Evolutionary conservation across 345 rosid species (phyloP), one percentile per base, ranked within the genome.

Genomic region (Brassica incana): DNA sequence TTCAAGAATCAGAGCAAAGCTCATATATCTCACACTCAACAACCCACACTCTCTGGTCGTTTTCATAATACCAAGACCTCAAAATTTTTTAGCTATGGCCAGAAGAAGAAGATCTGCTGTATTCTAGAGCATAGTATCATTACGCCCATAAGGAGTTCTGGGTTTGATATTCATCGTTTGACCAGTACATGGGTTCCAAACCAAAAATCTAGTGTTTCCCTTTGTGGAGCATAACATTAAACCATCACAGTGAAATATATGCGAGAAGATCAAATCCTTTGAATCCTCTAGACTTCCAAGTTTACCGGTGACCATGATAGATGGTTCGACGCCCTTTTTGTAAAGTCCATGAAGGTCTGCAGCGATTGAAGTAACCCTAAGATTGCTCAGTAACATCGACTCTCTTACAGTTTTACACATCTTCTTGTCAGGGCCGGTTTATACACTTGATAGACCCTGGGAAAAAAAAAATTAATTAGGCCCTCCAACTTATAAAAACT

Each of bases 41-140:
- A 56, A 56, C 25, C 61, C 10, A 3, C 18, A 29, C 67, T 0
- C 3, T 4, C 69, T 65, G 6, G 7, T 33, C 69, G 25, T 65
- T 65, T 4, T 3, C 1, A 16, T 33, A 36, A 10, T 2, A 2
- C 14, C 2, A 9, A 38, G 0, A 18, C 70, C 36, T 69, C 38
- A 69, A 69, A 54, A 69, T 67, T 43, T 38, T 67, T 58, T 65
- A 32, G 45, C 45, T 15, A 65, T 7, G 69, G 7, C 20, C 43
- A 38, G 43, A 65, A 66, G 52, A 35, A 35, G 66, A 62, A 62
- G 18, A 62, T 9, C 5, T 15, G 43, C 8, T 33, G 69, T 65
- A 66, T 5, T 54, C 70, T 10, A 66, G 7, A 36, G 29, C 50
- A 36, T 8, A 66, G 0, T 8, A 66, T 66, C 32, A 2, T 12